Evolutionary conservation across 495 filamentous ascomycete genomes (phyloP), one percentile per base, ranked within the genome.

Genomic region (Peziza echinospora): DNA sequence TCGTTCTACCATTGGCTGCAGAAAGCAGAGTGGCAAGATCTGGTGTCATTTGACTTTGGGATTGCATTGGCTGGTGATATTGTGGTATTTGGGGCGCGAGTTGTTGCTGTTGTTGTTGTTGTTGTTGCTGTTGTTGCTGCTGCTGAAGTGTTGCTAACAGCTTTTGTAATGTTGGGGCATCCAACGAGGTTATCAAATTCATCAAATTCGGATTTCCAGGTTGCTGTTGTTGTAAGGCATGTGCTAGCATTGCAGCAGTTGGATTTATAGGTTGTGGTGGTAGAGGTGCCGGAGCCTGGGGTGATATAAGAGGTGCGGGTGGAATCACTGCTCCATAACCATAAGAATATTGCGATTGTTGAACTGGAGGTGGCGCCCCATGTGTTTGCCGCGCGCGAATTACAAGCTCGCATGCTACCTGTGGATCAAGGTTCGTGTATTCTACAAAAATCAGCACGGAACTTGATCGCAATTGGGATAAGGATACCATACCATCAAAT

Each of bases 341-440:
- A 34, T 47, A 47, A 19, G 37, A 17, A 13, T 44, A 47, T 10
- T 21, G 11, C 21, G 13, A 42, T 51, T 48, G 56, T 60, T 46
- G 66, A 40, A 65, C 54, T 11, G 62, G 54, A 46, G 68, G 66
- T 23, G 62, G 60, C 6, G 67, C 62, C 16, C 57, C 56, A 25
- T 58, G 47, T 5, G 67, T 64, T n/a, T 74, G 62, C n/a, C n/a
- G 21, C 59, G 81, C 74, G 26, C 84, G 71, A 22, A 78, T 54
- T 43, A 92, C 82, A 21, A 97, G 72, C 47, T 85, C 80, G 8
- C 78, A 82, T 2, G 78, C 83, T 24, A 82, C 72, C 6, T 66
- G 60, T 0, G 84, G 78, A 5, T 89, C 82, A 3, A 94, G 66
- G 51, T 80, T 73, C 28, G 78, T 71, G 55, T 97, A 97, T 53